phyloP scores from a whole-genome alignment of 129 eudicot genomes.

The Saussurea involucrata region DNA sequence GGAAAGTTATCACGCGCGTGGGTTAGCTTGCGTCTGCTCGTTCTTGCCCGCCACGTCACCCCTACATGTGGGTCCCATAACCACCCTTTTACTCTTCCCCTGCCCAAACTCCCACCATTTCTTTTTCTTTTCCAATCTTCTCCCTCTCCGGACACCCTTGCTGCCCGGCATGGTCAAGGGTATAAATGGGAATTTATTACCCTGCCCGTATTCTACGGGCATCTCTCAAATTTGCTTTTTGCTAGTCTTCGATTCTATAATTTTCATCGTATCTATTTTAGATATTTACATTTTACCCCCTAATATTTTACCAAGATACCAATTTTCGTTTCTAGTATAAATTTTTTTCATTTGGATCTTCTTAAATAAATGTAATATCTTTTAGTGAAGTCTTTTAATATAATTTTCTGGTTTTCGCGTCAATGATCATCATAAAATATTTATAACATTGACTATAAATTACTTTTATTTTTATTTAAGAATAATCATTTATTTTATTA shows the following conservation, averaged over 20 bases:
- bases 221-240: conserved; percentile 40
- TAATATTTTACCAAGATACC: not conserved
- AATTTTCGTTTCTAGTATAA: not conserved
- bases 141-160: not conserved
- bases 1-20: conserved; percentile 29
- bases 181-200: conserved; percentile 28
- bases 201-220: conserved; percentile 74
- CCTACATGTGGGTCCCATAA: conserved; percentile 12
- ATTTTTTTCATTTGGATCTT: no score
- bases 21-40: conserved; percentile 9
- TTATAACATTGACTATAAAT: no score
- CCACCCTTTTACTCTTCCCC: conserved; percentile 5
- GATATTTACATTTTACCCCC: conserved; percentile 20
- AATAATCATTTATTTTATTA: no score
- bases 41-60: conserved; percentile 26
- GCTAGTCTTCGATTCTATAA: conserved; percentile 57
- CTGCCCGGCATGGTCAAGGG: conserved; percentile 12
- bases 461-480: no score
- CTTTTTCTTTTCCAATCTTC: not conserved
- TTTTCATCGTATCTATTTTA: conserved; percentile 26
- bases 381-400: no score
- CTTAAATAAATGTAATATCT: no score
- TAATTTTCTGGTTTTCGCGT: no score
- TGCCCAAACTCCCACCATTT: conserved; percentile 6
- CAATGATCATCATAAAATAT: no score